Base-by-base conservation (phyloP, 78 protist species). In the Planoprotostelium fungivorum region DNA sequence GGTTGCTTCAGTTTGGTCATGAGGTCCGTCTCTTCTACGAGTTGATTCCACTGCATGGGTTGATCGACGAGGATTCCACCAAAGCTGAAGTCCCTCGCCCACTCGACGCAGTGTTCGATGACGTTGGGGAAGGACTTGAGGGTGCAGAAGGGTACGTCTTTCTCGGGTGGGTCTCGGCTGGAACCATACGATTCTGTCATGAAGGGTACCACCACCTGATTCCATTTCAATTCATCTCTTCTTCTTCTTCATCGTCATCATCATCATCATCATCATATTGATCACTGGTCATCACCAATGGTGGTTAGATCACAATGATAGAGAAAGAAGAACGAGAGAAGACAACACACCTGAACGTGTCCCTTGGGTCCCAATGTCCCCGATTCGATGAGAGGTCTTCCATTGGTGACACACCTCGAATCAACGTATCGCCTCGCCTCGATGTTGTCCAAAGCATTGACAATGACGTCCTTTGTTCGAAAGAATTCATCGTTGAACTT, bases 301-400 rank as follows among this genome's bases (percentile, higher is more conserved):
- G n/a, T n/a, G n/a, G n/a, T n/a, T n/a, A n/a, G n/a, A n/a, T n/a
- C n/a, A n/a, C n/a, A n/a, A n/a, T n/a, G 87, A 36, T 16, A 25
- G 36, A 23, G 16, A 5, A 85, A 35, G 16, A 16, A 36, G 5
- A 16, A 85, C 16, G 83, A 34, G 5, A 87, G 31, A 5, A 5
- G 16, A 16, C 5, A 84, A 36, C 16, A 84, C 35, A 87, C 89
- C 95, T 98, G 99, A 0, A 91, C 87, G 96, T 99, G 97, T 84
- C 97, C 98, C 88, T 98, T 97, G 35, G 99, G 93, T 31, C 99
- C 99, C 29, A 98, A 93, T 1, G 99, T 99, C 63, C 99, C 99
- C 28, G 97, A 91, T 89, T 99, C 99, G 10, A 99, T 88, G 9
- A 99, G 94, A 9, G 99, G 98, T 88, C 90, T 93, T 25, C 84